phyloP scores from a whole-genome alignment of 2,329 filamentous ascomycete species.

The Coniochaeta ligniaria region DNA sequence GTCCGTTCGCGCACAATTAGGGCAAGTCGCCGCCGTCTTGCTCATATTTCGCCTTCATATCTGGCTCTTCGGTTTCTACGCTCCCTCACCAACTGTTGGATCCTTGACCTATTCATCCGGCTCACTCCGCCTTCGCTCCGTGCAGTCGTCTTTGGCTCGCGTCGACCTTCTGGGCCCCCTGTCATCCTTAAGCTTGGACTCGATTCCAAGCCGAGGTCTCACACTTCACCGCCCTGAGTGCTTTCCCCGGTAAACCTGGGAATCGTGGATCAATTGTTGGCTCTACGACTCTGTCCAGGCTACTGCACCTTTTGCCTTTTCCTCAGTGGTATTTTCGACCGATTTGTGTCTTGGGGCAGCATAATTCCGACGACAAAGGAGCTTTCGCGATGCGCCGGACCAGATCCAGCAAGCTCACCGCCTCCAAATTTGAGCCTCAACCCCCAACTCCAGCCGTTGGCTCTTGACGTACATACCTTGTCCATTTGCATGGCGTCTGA shows the following conservation, averaged over 20 bases:
- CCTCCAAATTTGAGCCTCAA: constrained; percentile 15
- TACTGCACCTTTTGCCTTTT: neutral
- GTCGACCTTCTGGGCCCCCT: neutral
- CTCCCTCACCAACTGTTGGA: neutral
- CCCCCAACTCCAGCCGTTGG: constrained; percentile 3
- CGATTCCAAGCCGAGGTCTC: neutral
- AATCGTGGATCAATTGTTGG: neutral
- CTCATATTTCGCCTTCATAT: neutral
- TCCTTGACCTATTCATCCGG: neutral
- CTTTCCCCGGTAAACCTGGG: neutral
- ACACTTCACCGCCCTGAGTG: neutral
- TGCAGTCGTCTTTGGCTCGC: neutral
- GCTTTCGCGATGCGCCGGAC: constrained; percentile 18
- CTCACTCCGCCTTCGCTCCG: neutral
- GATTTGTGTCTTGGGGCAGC: neutral
- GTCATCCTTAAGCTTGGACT: neutral
- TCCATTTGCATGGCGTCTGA: constrained; percentile 12
- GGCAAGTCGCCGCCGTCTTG: neutral
- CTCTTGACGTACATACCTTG: constrained; percentile 15
- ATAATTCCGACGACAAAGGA: constrained; percentile 4
- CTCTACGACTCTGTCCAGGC: neutral
- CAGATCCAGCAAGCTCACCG: constrained; percentile 9
- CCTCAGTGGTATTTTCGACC: neutral
- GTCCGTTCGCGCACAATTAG: constrained; percentile 4
- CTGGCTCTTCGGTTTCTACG: neutral